These are phyloP conservation scores for Corinectria fuckeliana DNA, from an alignment of 2,329 filamentous ascomycete species.

Conservation along the genomic window DNA sequence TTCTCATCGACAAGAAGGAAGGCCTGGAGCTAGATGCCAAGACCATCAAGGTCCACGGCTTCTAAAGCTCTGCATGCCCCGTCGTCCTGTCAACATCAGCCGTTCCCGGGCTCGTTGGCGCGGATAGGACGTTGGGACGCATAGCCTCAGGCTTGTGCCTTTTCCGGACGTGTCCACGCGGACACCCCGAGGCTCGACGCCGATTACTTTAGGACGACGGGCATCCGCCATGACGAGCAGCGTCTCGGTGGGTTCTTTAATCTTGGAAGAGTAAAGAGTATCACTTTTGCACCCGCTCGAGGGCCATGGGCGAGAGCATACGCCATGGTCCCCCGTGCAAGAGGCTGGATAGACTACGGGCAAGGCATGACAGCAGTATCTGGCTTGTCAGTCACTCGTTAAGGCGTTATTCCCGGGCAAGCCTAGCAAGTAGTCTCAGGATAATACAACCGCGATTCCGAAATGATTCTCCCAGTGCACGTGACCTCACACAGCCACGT, in stretches of 20 bases:
- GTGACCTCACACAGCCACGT: no score
- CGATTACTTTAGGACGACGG: slow-evolving; percentile 42
- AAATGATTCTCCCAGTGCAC: slow-evolving; percentile 7
- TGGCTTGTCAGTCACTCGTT: slow-evolving; percentile 46
- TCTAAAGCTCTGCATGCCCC: slow-evolving; percentile 51
- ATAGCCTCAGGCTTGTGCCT: slow-evolving; percentile 40
- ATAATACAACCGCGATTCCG: slow-evolving; percentile 40
- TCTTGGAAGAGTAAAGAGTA: slow-evolving; percentile 32
- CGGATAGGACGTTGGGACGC: slow-evolving; percentile 42
- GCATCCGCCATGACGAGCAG: slow-evolving; percentile 41
- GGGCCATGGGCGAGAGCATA: slow-evolving; percentile 14
- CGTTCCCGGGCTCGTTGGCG: slow-evolving; percentile 41
- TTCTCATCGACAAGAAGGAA: slow-evolving; percentile 94
- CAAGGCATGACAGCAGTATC: slow-evolving; percentile 35
- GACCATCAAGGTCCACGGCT: slow-evolving; percentile 87
- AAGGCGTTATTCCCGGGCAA: slow-evolving; percentile 38
- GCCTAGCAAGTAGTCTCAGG: slow-evolving; percentile 45
- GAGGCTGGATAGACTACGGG: slow-evolving; percentile 40
- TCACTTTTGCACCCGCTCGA: slow-evolving; percentile 31
- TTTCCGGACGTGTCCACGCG: slow-evolving; percentile 37
- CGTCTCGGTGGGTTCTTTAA: slow-evolving; percentile 35
- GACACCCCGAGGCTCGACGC: slow-evolving; percentile 42
- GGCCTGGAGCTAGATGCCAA: slow-evolving; percentile 93
- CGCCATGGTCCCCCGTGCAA: slow-evolving; percentile 30
- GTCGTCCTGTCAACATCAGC: slow-evolving; percentile 46